Percentiles rank a stretch among this genome's conserved stretches.
phyloP scores from a whole-genome alignment of 2,329 filamentous ascomycete genomes.

The Iodosphaeria phyllophila region DNA sequence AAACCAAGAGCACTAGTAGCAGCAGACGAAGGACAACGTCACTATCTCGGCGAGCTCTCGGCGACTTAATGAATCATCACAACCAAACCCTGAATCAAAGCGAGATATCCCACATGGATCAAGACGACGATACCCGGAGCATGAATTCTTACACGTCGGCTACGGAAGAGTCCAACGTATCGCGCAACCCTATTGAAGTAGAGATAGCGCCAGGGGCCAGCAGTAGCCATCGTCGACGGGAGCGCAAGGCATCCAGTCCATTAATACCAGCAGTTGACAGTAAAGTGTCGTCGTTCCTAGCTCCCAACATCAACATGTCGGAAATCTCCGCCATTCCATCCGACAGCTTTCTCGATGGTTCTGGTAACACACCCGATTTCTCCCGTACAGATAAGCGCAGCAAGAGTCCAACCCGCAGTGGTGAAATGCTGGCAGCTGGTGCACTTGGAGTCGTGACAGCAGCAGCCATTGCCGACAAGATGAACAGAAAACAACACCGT shows the following conservation, averaged over 20 bases:
- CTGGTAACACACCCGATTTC: slow-evolving; percentile 26
- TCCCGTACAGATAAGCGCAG: slow-evolving; percentile 21
- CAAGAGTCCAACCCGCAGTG: slow-evolving; percentile 20
- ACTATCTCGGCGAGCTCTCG: slow-evolving; percentile 18
- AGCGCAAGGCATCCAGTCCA: slow-evolving; percentile 41
- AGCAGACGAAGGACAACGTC: slow-evolving; percentile 60
- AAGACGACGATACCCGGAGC: slow-evolving; percentile 44
- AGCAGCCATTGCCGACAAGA: slow-evolving; percentile 18
- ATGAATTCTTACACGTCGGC: slow-evolving; percentile 59
- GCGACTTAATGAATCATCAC: slow-evolving; percentile 21
- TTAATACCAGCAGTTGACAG: slow-evolving; percentile 37
- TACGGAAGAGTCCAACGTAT: slow-evolving; percentile 63
- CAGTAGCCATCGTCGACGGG: slow-evolving; percentile 33
- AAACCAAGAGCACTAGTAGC: slow-evolving; percentile 46
- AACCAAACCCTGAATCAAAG: slow-evolving; percentile 31
- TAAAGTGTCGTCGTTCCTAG: slow-evolving; percentile 40
- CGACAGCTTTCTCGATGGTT: slow-evolving; percentile 43
- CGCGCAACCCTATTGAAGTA: slow-evolving; percentile 66
- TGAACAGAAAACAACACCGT: too few species aligned
- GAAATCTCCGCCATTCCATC: slow-evolving; percentile 66
- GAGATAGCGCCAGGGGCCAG: slow-evolving; percentile 64
- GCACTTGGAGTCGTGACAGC: slow-evolving; percentile 19
- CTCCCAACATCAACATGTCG: slow-evolving; percentile 48
- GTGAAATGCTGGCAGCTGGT: slow-evolving; percentile 7
- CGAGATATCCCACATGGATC: slow-evolving; percentile 25